These are phyloP conservation scores for Geoglossum glabrum DNA, from an alignment of 495 filamentous ascomycete genomes.

Conservation along the genomic window DNA sequence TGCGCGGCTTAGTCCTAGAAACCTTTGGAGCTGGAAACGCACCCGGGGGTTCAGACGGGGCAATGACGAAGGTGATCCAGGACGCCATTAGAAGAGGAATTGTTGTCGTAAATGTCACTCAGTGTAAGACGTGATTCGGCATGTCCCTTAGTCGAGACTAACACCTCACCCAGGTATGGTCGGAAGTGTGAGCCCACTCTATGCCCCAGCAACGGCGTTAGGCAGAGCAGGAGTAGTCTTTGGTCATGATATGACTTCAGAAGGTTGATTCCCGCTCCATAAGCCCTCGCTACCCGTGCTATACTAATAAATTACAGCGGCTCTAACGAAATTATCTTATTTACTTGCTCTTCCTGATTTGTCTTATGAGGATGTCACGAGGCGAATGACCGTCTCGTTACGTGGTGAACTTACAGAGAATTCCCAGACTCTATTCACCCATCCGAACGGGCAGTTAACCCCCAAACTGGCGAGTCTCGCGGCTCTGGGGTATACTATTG, in stretches of 20 bases:
- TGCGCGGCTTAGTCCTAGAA: constrained; percentile 75
- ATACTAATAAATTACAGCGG: constrained; percentile 25
- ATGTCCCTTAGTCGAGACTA: neutral
- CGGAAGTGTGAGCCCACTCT: constrained; percentile 75
- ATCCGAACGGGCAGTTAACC: constrained; percentile 36
- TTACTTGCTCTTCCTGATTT: constrained; percentile 50
- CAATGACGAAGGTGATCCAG: constrained; percentile 60
- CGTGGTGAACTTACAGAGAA: constrained; percentile 73
- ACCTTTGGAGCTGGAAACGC: constrained; percentile 94
- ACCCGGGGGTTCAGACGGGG: constrained; percentile 64
- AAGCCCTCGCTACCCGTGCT: neutral
- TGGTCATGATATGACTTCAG: constrained; percentile 81
- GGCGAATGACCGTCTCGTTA: constrained; percentile 53
- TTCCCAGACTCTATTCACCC: constrained; percentile 43
- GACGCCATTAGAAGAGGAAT: constrained; percentile 62
- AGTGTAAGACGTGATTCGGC: constrained; percentile 37
- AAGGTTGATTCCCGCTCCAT: constrained; percentile 17
- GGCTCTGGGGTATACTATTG: constrained; percentile 63
- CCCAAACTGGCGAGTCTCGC: constrained; percentile 36
- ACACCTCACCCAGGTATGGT: constrained; percentile 29
- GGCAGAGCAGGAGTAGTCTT: constrained; percentile 83
- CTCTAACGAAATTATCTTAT: constrained; percentile 83
- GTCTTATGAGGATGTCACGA: constrained; percentile 38
- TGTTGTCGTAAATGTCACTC: constrained; percentile 82
- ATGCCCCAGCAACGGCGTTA: constrained; percentile 74